Evolutionary conservation across 2,329 filamentous ascomycete genomes (phyloP).

Genomic region (Aspergillus fischeri): DNA sequence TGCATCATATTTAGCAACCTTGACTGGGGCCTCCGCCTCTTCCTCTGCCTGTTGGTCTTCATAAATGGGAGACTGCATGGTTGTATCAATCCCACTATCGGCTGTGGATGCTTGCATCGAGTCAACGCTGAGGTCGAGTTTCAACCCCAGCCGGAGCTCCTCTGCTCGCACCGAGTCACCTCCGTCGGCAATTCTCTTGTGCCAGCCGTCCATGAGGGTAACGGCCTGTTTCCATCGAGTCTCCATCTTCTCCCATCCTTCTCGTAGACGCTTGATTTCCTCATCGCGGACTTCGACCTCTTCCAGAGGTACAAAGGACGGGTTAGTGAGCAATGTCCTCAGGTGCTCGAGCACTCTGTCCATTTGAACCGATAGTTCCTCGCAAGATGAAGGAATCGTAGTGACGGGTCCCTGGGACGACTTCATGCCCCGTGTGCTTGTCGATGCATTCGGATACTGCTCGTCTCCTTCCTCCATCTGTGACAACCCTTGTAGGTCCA

Average conservation of each 20-base stretch:
- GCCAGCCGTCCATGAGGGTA: slow-evolving; percentile 87
- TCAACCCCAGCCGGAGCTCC: slow-evolving; percentile 40
- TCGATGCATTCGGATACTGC: slow-evolving; percentile 20
- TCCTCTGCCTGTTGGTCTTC: slow-evolving; percentile 27
- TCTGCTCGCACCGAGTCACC: slow-evolving; percentile 41
- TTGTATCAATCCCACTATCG: slow-evolving; percentile 17
- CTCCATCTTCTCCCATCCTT: slow-evolving; percentile 94
- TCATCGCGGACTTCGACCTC: slow-evolving; percentile 91
- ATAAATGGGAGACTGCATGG: slow-evolving; percentile 28
- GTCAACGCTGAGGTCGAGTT: slow-evolving; percentile 36
- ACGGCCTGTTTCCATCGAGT: slow-evolving; percentile 84
- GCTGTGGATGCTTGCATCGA: slow-evolving; percentile 15
- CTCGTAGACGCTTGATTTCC: slow-evolving; percentile 76
- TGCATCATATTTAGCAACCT: not conserved
- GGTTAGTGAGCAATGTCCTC: slow-evolving; percentile 81
- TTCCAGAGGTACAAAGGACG: slow-evolving; percentile 91
- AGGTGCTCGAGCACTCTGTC: slow-evolving; percentile 76
- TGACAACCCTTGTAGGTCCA: slow-evolving; percentile 53
- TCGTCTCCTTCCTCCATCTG: slow-evolving; percentile 28
- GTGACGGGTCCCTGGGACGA: slow-evolving; percentile 29
- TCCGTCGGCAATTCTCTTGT: slow-evolving; percentile 63
- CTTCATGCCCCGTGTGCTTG: slow-evolving; percentile 20
- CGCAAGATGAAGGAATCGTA: slow-evolving; percentile 57
- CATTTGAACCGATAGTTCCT: slow-evolving; percentile 67
- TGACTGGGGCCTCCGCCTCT: not conserved